Conservation (phyloP, 2,329 filamentous ascomycete species). For the Pseudopithomyces maydicus region DNA sequence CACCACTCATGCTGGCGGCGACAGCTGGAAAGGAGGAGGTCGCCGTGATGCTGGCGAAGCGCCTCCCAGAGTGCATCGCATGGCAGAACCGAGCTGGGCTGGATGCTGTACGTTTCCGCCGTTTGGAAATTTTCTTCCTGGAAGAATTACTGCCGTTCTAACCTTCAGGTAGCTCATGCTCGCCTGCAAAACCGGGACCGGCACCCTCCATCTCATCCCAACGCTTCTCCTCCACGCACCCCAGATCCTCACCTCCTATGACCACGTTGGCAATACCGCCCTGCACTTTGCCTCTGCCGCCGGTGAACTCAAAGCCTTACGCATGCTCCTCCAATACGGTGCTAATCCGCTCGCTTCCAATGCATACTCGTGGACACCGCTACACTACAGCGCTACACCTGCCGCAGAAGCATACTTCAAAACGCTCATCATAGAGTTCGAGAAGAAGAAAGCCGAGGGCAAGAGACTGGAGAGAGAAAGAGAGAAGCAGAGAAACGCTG, state of each 20-base stretch:
- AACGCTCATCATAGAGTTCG: conserved; percentile 73
- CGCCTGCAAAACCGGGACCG: conserved; percentile 41
- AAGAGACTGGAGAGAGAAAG: conserved; percentile 37
- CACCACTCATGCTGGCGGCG: conserved; percentile 80
- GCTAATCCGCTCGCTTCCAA: conserved; percentile 76
- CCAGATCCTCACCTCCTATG: conserved; percentile 48
- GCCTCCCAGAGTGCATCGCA: conserved; percentile 66
- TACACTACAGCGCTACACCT: conserved; percentile 81
- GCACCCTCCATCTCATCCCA: conserved; percentile 51
- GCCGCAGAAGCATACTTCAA: conserved; percentile 86
- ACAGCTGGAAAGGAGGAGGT: conserved; percentile 72
- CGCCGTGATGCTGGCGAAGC: conserved; percentile 71
- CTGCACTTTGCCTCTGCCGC: conserved; percentile 85
- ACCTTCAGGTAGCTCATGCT: conserved; percentile 42
- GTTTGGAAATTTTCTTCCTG: too few species aligned
- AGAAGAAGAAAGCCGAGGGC: conserved; percentile 61
- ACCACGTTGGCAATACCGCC: conserved; percentile 81
- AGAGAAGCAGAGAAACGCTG: conserved; percentile 38
- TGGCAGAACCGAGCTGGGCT: conserved; percentile 70
- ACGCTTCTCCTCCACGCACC: conserved; percentile 40
- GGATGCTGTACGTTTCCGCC: conserved; percentile 63
- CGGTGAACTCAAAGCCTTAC: conserved; percentile 76
- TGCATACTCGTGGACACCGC: conserved; percentile 78
- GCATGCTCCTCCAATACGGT: conserved; percentile 78
- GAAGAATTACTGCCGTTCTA: background rate